These are phyloP conservation scores for Corynascus novoguineensis DNA, from an alignment of 495 filamentous ascomycete species.

Conservation along the genomic window DNA sequence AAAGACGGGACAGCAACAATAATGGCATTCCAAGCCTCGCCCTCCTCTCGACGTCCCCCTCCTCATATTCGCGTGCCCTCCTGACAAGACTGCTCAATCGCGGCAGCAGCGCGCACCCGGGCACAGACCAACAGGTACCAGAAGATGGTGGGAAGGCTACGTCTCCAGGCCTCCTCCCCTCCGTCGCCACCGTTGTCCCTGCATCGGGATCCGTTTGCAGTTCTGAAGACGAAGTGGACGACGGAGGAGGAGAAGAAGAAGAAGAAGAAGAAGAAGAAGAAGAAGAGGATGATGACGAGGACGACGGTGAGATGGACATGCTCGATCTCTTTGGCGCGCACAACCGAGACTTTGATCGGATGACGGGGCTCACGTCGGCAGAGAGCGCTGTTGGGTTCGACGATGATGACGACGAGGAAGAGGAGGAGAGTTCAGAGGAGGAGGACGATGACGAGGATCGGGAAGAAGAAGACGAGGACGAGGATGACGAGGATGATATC, in stretches of 20 bases:
- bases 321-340: constrained; percentile 16
- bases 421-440: constrained; percentile 9
- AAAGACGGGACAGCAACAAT: background rate
- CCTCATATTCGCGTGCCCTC: constrained; percentile 10
- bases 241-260: constrained; percentile 13
- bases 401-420: constrained; percentile 10
- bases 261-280: constrained; percentile 8
- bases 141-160: background rate
- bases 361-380: constrained; percentile 2
- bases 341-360: constrained; percentile 5
- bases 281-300: constrained; percentile 13
- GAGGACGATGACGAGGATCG: constrained; percentile 6
- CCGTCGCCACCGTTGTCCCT: background rate
- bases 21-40: background rate
- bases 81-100: constrained; percentile 1
- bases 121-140: background rate
- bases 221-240: background rate
- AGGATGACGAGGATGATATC: constrained; percentile 19
- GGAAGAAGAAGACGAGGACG: constrained; percentile 12
- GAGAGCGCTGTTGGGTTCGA: constrained; percentile 12
- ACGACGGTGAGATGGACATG: constrained; percentile 13
- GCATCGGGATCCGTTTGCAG: background rate
- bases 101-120: background rate
- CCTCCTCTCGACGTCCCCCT: constrained; percentile 3
- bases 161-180: background rate